A percentile compares a stretch with the other conserved stretches of the same genome.
These are phyloP conservation scores for Castanea sativa DNA, from an alignment of 306 rosid species.

Conservation along the genomic window DNA sequence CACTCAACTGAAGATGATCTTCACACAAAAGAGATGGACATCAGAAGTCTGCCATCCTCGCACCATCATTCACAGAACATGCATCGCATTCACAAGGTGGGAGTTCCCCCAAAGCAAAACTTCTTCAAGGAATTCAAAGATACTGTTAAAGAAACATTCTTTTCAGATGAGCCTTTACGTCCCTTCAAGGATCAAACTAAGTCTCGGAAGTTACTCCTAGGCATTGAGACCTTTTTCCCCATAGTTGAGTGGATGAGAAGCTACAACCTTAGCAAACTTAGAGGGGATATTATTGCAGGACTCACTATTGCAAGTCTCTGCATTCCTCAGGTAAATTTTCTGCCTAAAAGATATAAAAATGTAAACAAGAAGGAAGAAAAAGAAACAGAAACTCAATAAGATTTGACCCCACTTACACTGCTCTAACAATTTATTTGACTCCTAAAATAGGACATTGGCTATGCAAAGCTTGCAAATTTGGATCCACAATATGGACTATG, in stretches of 20 bases:
- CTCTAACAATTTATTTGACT: slow-evolving; percentile 29
- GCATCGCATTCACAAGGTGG: slow-evolving; percentile 60
- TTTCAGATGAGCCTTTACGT: slow-evolving; percentile 85
- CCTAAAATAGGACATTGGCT: slow-evolving; percentile 77
- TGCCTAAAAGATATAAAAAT: not conserved
- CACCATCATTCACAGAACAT: slow-evolving; percentile 19
- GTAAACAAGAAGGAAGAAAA: not conserved
- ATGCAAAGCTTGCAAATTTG: slow-evolving; percentile 86
- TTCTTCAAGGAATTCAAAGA: slow-evolving; percentile 66
- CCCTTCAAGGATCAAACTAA: slow-evolving; percentile 74
- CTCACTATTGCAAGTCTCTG: slow-evolving; percentile 97
- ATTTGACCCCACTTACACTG: slow-evolving; percentile 2
- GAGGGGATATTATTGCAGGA: slow-evolving; percentile 84
- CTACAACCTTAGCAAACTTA: slow-evolving; percentile 62
- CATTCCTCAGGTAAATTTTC: slow-evolving; percentile 82
- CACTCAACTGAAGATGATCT: slow-evolving; percentile 35
- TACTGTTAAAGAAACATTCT: slow-evolving; percentile 74
- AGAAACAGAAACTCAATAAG: not conserved
- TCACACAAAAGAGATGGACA: slow-evolving; percentile 40
- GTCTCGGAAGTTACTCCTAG: slow-evolving; percentile 61
- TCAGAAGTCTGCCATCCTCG: slow-evolving; percentile 44
- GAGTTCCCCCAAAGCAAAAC: slow-evolving; percentile 77
- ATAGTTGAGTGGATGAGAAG: slow-evolving; percentile 71
- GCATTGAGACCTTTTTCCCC: slow-evolving; percentile 78
- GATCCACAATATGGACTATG: slow-evolving; percentile 86